These are phyloP conservation scores for Phytophthora pisi DNA, from an alignment of 352 stramenopile species.

Conservation along the genomic window DNA sequence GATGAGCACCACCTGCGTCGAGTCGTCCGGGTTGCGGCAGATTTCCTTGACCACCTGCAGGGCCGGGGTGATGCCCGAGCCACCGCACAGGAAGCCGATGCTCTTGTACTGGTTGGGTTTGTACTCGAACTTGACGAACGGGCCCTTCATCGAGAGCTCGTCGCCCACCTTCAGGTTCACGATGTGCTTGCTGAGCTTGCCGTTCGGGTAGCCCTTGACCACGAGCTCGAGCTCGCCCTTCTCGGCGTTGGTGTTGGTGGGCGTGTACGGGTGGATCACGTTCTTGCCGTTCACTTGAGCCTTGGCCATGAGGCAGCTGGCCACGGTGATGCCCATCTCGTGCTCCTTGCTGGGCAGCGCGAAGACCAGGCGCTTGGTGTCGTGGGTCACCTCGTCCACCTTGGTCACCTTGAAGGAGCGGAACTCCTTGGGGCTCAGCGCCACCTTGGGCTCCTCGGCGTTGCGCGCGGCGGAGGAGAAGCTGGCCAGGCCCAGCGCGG, in stretches of 20 bases:
- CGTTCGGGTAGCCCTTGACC: conserved; percentile 86
- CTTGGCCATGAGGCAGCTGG: conserved; percentile 71
- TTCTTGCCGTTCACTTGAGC: conserved; percentile 61
- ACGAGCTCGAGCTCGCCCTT: conserved; percentile 81
- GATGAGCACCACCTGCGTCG: conserved; percentile 79
- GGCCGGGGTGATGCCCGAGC: conserved; percentile 83
- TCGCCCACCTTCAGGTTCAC: conserved; percentile 76
- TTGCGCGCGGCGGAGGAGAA: conserved; percentile 34
- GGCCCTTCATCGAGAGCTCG: conserved; percentile 85
- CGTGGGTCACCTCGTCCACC: conserved; percentile 64
- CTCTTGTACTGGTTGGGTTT: conserved; percentile 82
- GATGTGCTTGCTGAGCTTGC: conserved; percentile 87
- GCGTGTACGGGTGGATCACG: conserved; percentile 87
- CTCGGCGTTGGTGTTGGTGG: conserved; percentile 73
- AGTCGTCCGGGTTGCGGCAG: conserved; percentile 75
- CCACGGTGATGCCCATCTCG: conserved; percentile 67
- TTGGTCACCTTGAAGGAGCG: conserved; percentile 67
- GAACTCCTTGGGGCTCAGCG: conserved; percentile 64
- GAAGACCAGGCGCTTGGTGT: conserved; percentile 68
- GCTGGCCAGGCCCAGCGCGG: conserved; percentile 36
- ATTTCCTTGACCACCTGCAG: conserved; percentile 82
- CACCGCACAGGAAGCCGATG: conserved; percentile 80
- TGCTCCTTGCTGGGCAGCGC: conserved; percentile 59
- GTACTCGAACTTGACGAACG: conserved; percentile 88
- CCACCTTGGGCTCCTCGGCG: conserved; percentile 49